A percentile compares a stretch with the other conserved stretches of the same genome.
Conservation (phyloP, 305 asterid genomes). For the Plantago lanceolata region DNA sequence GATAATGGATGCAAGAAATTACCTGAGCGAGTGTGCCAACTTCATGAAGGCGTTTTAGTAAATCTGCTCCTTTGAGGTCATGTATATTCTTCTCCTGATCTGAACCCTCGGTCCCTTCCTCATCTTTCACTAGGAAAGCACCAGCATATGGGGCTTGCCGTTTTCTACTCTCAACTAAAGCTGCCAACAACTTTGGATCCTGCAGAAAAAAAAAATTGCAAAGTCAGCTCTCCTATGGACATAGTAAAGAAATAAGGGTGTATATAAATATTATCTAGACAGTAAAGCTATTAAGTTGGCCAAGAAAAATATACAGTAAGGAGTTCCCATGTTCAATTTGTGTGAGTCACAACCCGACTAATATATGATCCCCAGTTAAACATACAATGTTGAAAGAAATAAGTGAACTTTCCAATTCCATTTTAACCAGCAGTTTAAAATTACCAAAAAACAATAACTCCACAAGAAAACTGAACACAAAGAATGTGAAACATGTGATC, state of each 20-base stretch:
- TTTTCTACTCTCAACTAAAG: constrained; percentile 77
- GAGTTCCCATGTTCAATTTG: no score
- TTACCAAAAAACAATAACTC: no score
- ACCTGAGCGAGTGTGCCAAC: constrained; percentile 99
- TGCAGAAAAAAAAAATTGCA: constrained; percentile 34
- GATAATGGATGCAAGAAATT: constrained; percentile 21
- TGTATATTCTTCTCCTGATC: constrained; percentile 59
- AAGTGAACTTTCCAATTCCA: no score
- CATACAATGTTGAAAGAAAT: no score
- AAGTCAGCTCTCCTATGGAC: background rate
- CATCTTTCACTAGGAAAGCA: constrained; percentile 91
- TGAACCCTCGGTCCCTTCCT: constrained; percentile 66
- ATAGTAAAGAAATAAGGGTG: background rate
- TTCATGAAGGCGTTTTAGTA: constrained; percentile 77
- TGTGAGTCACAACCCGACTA: no score
- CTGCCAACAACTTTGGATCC: constrained; percentile 95
- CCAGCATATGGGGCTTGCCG: constrained; percentile 98
- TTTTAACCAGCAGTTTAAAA: no score
- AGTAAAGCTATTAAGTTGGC: background rate
- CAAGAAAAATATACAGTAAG: background rate
- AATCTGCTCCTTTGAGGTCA: constrained; percentile 85
- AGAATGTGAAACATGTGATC: no score
- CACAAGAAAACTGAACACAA: no score
- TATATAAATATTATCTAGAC: background rate
- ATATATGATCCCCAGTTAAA: no score